Conservation (phyloP, 2,329 filamentous ascomycete genomes). For the Aureobasidium sp. region DNA sequence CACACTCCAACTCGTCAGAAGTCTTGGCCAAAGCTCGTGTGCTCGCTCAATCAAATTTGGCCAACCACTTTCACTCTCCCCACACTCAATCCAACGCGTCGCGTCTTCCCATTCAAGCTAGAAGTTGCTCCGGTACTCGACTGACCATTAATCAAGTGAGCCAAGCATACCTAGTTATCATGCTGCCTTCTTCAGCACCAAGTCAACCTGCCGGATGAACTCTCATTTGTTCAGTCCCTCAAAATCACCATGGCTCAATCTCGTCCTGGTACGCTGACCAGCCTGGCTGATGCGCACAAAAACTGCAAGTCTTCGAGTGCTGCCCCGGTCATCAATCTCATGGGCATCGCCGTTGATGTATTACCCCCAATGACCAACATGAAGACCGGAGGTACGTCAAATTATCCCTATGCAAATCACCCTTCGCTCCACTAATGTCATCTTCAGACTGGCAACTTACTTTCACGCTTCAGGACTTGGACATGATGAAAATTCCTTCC, state of each 20-base stretch:
- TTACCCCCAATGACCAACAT: conserved; percentile 47
- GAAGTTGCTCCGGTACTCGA: neutral
- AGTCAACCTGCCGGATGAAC: neutral
- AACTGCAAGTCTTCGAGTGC: conserved; percentile 14
- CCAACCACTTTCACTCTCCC: neutral
- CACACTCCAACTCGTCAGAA: neutral
- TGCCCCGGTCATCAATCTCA: conserved; percentile 47
- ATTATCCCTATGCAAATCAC: neutral
- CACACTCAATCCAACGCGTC: neutral
- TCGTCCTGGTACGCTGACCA: neutral
- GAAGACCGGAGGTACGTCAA: conserved; percentile 42
- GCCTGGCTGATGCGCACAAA: neutral
- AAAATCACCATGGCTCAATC: conserved; percentile 14
- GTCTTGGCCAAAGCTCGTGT: neutral
- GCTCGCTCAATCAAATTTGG: neutral
- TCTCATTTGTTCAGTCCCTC: neutral
- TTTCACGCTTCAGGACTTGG: conserved; percentile 34
- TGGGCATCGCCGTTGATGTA: conserved; percentile 64
- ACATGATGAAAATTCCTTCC: conserved; percentile 17
- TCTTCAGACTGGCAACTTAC: conserved; percentile 24
- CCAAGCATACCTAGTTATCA: neutral
- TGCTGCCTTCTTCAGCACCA: neutral
- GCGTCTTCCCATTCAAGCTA: neutral
- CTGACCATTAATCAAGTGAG: neutral
- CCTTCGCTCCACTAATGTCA: neutral